Conservation (phyloP, 805 yeast species). For the Middelhovenomyces tepae region DNA sequence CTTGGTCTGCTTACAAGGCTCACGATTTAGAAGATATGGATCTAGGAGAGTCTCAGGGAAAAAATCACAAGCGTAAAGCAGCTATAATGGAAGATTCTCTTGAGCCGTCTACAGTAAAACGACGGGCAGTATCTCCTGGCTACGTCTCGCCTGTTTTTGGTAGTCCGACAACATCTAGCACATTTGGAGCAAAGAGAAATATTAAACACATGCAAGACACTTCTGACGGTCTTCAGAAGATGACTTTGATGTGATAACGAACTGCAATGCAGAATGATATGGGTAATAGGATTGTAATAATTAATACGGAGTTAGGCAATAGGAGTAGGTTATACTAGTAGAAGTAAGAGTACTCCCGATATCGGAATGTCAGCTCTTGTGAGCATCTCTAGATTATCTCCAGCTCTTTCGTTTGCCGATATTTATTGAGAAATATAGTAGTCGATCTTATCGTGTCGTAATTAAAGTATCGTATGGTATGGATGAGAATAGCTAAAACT, state of each 20-base stretch:
- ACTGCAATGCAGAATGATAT: no score
- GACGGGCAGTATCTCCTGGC: slow-evolving; percentile 23
- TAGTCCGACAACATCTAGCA: slow-evolving; percentile 12
- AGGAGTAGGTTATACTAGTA: no score
- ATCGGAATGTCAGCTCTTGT: no score
- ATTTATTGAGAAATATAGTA: no score
- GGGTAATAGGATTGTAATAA: no score
- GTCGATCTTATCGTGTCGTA: no score
- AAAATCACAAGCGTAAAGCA: slow-evolving; percentile 12
- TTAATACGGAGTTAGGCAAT: no score
- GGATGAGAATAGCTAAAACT: no score
- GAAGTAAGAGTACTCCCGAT: no score
- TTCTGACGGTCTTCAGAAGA: slow-evolving; percentile 19
- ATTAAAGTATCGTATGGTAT: no score
- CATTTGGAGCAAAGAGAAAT: slow-evolving; percentile 10
- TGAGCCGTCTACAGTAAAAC: slow-evolving; percentile 9
- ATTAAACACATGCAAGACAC: slow-evolving; percentile 19
- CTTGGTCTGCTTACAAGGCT: neutral
- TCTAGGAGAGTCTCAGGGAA: slow-evolving; percentile 3
- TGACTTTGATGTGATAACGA: slow-evolving; percentile 13
- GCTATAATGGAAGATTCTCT: slow-evolving; percentile 11
- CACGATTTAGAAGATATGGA: neutral
- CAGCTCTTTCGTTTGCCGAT: no score
- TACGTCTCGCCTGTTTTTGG: slow-evolving; percentile 12
- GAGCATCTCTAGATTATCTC: no score